phyloP scores from a whole-genome alignment of 2,329 filamentous ascomycete genomes.

The Beauveria medogensis region DNA sequence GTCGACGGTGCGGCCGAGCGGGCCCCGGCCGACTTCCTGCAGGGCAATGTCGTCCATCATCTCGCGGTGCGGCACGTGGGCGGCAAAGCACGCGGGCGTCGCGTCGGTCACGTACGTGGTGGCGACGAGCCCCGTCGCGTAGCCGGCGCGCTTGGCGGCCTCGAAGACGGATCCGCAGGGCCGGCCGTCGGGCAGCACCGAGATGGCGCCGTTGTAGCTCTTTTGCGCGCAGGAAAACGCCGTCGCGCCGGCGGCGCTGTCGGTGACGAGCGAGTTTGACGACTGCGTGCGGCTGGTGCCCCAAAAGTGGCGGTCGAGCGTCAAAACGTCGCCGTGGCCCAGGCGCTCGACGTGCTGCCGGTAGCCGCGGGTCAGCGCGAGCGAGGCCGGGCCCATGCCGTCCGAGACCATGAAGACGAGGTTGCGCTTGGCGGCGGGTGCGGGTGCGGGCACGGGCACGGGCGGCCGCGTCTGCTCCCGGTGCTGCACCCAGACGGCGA shows the following conservation, averaged over 20 bases:
- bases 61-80: constrained; percentile 69
- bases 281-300: constrained; percentile 84
- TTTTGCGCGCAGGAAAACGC: constrained; percentile 90
- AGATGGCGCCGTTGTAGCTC: constrained; percentile 95
- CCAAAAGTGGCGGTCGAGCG: constrained; percentile 82
- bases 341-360: constrained; percentile 68
- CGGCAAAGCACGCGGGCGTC: constrained; percentile 89
- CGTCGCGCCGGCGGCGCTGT: constrained; percentile 93
- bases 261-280: constrained; percentile 77
- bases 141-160: constrained; percentile 85
- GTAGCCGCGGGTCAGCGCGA: constrained; percentile 80
- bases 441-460: constrained; percentile 31
- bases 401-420: constrained; percentile 99
- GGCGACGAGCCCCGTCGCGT: constrained; percentile 87
- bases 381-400: constrained; percentile 91
- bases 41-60: constrained; percentile 88
- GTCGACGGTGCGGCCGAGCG: constrained; percentile 80
- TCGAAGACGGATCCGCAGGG: constrained; percentile 91
- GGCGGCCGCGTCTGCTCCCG: constrained; percentile 39
- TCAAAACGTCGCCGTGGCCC: constrained; percentile 66
- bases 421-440: constrained; percentile 66
- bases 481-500: constrained; percentile 73
- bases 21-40: constrained; percentile 84
- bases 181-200: constrained; percentile 72
- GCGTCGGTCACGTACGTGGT: constrained; percentile 94